These are phyloP conservation scores for Cyclotella baltica DNA, from an alignment of 108 stramenopile genomes.

Conservation along the genomic window DNA sequence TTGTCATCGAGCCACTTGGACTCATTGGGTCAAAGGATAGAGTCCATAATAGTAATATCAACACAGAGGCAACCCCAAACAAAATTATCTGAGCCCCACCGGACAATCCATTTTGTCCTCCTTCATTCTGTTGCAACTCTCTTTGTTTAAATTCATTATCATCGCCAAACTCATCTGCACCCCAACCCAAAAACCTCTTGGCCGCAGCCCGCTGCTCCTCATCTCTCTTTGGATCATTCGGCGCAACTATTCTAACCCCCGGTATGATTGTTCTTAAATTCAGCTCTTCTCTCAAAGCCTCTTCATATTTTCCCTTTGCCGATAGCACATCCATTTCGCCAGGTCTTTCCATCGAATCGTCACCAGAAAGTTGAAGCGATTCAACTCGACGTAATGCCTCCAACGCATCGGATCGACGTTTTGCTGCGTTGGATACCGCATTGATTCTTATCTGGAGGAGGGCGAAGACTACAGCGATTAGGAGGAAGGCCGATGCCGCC, in stretches of 20 bases:
- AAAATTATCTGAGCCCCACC: constrained; percentile 28
- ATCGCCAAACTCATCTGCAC: constrained; percentile 31
- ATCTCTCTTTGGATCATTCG: constrained; percentile 57
- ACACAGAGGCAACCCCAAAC: constrained; percentile 32
- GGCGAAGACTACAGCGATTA: constrained; percentile 60
- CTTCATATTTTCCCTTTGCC: constrained; percentile 57
- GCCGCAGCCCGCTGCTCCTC: constrained; percentile 58
- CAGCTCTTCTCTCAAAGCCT: constrained; percentile 62
- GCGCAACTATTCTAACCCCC: constrained; percentile 73
- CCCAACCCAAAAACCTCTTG: constrained; percentile 53
- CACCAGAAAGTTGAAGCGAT: constrained; percentile 56
- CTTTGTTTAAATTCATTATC: constrained; percentile 8
- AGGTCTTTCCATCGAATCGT: constrained; percentile 22
- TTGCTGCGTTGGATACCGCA: constrained; percentile 62
- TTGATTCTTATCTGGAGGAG: constrained; percentile 60
- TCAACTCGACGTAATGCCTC: constrained; percentile 54
- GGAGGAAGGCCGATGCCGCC: constrained; percentile 65
- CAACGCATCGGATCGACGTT: constrained; percentile 58
- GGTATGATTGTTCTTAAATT: constrained; percentile 67
- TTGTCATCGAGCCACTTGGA: background rate
- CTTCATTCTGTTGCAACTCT: background rate
- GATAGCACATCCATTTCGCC: constrained; percentile 17
- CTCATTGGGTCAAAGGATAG: constrained; percentile 49
- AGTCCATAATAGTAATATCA: constrained; percentile 39
- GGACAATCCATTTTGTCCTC: constrained; percentile 8